Percentiles rank a stretch among this genome's conserved stretches.
phyloP scores from a whole-genome alignment of 2,329 filamentous ascomycete genomes.

The Rhynchosporium secalis region DNA sequence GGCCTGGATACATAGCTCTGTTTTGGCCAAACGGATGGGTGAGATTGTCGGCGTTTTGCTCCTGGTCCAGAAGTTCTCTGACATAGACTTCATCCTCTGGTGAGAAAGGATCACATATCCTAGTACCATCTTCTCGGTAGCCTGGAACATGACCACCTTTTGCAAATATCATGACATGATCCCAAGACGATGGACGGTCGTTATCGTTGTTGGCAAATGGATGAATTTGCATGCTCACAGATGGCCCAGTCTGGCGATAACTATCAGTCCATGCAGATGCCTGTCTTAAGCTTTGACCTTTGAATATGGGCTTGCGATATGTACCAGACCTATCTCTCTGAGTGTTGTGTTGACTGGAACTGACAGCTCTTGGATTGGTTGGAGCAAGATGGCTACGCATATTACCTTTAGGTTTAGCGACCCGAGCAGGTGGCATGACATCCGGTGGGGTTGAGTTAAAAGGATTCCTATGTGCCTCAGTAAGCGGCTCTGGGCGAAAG shows the following conservation, averaged over 20 bases:
- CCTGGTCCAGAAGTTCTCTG: constrained; percentile 4
- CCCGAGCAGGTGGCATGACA: constrained; percentile 18
- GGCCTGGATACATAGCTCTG: background rate
- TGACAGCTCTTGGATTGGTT: background rate
- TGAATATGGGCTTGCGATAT: background rate
- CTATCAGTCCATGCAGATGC: constrained; percentile 14
- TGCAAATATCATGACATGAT: constrained; percentile 23
- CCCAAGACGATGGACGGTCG: constrained; percentile 27
- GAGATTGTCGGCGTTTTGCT: background rate
- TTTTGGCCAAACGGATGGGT: background rate
- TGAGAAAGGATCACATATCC: background rate
- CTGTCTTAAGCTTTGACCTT: background rate
- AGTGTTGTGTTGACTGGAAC: background rate
- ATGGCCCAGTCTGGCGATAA: constrained; percentile 13
- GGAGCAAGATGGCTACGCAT: constrained; percentile 10
- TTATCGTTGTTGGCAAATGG: constrained; percentile 7
- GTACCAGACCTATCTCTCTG: background rate
- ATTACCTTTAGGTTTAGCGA: constrained; percentile 1
- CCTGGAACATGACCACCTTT: constrained; percentile 19
- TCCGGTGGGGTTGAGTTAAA: constrained; percentile 36
- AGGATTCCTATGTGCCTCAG: constrained; percentile 33
- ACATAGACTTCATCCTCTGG: background rate
- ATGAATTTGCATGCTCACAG: constrained; percentile 2
- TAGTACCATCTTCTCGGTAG: constrained; percentile 15
- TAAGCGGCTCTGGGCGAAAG: constrained; percentile 29